Evolutionary conservation across 129 eudicot species (phyloP).

Genomic region (Tanacetum coccineum): DNA sequence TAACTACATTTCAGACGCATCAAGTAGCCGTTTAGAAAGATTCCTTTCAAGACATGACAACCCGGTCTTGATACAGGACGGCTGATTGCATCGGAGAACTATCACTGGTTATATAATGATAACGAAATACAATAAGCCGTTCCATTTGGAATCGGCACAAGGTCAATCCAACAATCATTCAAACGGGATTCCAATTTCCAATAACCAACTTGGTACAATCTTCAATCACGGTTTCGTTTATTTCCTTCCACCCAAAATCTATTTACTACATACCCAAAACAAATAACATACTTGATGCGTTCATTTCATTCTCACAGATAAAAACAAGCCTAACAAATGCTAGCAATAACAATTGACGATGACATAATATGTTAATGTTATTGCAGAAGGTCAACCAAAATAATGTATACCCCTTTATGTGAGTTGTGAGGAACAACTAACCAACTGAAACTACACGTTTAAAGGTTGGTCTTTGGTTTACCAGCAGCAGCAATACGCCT

Average conservation of each 20-base stretch:
- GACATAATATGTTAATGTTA: conserved; percentile 3
- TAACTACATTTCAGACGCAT: no score
- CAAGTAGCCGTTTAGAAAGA: no score
- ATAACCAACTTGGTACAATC: neutral
- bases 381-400: conserved; percentile 12
- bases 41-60: no score
- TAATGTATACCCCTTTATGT: conserved; percentile 4
- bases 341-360: conserved; percentile 5
- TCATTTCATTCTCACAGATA: neutral
- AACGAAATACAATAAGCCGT: no score
- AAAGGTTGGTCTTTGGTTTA: conserved; percentile 56
- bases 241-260: neutral
- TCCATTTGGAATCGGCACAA: no score
- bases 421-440: conserved; percentile 13
- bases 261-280: conserved; percentile 1
- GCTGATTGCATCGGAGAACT: no score
- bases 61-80: no score
- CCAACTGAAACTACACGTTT: neutral
- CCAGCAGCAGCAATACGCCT: conserved; percentile 56
- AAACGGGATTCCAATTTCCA: neutral
- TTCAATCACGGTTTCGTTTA: neutral
- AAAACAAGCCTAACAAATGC: conserved; percentile 11
- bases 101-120: no score
- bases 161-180: neutral
- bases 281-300: neutral